Evolutionary conservation across 139 green algal genomes (phyloP).

Genomic region (Picochlorum sp.): DNA sequence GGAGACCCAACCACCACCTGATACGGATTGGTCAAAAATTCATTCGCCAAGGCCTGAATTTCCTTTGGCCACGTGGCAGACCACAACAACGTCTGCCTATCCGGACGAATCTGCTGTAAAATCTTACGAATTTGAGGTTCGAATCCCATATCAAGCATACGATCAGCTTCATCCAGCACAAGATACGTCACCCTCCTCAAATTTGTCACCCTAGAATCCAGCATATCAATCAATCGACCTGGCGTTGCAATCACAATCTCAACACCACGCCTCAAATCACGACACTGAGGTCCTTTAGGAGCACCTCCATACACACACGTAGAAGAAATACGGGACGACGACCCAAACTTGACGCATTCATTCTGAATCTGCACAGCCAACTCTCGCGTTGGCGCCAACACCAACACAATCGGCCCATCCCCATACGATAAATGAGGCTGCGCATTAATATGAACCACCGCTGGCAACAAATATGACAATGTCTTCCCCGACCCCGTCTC

Average conservation of each 20-base stretch:
- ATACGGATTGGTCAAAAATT: slow-evolving; percentile 80
- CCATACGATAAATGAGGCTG: slow-evolving; percentile 80
- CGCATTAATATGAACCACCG: slow-evolving; percentile 89
- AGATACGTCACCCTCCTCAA: slow-evolving; percentile 76
- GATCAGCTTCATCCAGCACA: slow-evolving; percentile 91
- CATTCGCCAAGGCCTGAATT: slow-evolving; percentile 73
- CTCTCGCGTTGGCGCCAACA: slow-evolving; percentile 85
- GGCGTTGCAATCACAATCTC: slow-evolving; percentile 91
- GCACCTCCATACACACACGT: slow-evolving; percentile 87
- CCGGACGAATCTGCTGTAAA: slow-evolving; percentile 60
- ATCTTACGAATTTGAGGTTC: slow-evolving; percentile 73
- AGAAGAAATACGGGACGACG: slow-evolving; percentile 74
- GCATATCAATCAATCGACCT: slow-evolving; percentile 77
- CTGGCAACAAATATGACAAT: slow-evolving; percentile 78
- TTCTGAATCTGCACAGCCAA: slow-evolving; percentile 87
- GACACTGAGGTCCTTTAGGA: slow-evolving; percentile 63
- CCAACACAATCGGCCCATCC: slow-evolving; percentile 89
- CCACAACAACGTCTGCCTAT: slow-evolving; percentile 93
- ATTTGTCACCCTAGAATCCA: slow-evolving; percentile 60
- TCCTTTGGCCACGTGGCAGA: slow-evolving; percentile 91
- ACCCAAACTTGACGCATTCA: slow-evolving; percentile 87
- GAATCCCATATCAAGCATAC: slow-evolving; percentile 97
- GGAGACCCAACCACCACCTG: slow-evolving; percentile 71
- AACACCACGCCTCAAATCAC: slow-evolving; percentile 46
- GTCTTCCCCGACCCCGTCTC: slow-evolving; percentile 89